A percentile compares a stretch with the other conserved stretches of the same genome.
These are phyloP conservation scores for Pseudocercospora pini-densiflorae DNA, from an alignment of 2,329 filamentous ascomycete species.

Conservation along the genomic window DNA sequence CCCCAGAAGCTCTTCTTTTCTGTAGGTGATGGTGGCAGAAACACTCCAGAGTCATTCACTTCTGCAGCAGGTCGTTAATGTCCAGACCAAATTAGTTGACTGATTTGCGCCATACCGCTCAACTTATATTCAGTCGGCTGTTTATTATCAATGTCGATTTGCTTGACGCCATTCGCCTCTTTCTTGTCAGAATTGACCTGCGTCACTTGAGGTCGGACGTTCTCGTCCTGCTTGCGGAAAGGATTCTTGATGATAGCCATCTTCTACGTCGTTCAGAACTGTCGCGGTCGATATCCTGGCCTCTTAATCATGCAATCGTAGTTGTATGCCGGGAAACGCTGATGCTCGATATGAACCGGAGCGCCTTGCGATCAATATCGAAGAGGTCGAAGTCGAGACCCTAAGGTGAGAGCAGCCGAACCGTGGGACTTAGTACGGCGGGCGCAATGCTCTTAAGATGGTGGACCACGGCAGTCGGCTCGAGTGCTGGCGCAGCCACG, in stretches of 20 bases:
- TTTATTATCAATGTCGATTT: conserved; percentile 47
- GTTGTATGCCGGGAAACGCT: neutral
- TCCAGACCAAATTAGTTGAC: neutral
- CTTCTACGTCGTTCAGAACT: neutral
- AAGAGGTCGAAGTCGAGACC: conserved; percentile 9
- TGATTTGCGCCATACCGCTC: conserved; percentile 49
- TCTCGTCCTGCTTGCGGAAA: conserved; percentile 45
- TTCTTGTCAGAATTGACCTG: conserved; percentile 21
- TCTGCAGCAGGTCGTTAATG: conserved; percentile 59
- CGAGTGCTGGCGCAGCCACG: conserved; percentile 2
- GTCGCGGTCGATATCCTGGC: neutral
- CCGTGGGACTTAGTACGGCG: neutral
- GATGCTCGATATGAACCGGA: neutral
- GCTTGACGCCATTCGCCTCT: conserved; percentile 34
- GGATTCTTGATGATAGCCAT: conserved; percentile 48
- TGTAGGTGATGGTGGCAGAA: conserved; percentile 90
- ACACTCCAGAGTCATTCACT: conserved; percentile 94
- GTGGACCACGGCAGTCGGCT: conserved; percentile 7
- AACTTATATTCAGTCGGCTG: conserved; percentile 57
- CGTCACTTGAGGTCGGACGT: conserved; percentile 31
- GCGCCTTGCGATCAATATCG: neutral
- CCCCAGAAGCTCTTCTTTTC: conserved; percentile 84
- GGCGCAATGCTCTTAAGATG: conserved; percentile 10
- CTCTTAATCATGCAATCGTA: conserved; percentile 8
- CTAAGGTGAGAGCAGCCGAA: neutral